These are phyloP conservation scores for Alternaria sp. DNA, from an alignment of 2,329 filamentous ascomycete species.

Conservation along the genomic window DNA sequence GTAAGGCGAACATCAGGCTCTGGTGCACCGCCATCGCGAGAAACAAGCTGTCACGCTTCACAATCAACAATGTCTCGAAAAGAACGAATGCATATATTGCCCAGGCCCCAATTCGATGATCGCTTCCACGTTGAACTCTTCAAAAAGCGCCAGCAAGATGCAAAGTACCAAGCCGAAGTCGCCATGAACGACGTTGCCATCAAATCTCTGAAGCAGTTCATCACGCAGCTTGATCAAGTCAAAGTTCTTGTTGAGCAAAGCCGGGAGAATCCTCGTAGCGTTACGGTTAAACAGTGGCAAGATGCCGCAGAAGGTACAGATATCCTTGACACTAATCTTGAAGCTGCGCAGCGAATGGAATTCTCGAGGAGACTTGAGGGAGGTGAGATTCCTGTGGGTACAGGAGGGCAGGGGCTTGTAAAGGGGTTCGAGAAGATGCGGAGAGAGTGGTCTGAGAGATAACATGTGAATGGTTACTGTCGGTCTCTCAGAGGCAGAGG, in stretches of 20 bases:
- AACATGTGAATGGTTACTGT: not conserved
- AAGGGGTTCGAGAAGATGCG: not conserved
- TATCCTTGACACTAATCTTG: not conserved
- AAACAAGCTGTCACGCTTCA: not conserved
- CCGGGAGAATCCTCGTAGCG: not conserved
- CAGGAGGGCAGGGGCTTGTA: not conserved
- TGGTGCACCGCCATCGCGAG: not conserved
- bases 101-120: not conserved
- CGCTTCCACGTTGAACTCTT: not conserved
- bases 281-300: not conserved
- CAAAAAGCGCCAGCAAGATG: not conserved
- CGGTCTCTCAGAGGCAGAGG: not conserved
- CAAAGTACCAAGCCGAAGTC: not conserved
- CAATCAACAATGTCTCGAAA: not conserved
- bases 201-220: not conserved
- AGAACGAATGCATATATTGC: not conserved
- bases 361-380: not conserved
- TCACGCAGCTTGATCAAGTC: not conserved
- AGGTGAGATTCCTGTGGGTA: not conserved
- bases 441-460: not conserved
- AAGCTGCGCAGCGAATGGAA: not conserved
- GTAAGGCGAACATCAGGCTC: not conserved
- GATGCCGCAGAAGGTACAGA: not conserved
- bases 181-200: not conserved
- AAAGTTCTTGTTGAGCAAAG: not conserved